Evolutionary conservation across 106 monocot species (phyloP), one percentile per base, ranked within the genome.

Genomic region (Xerophyta viscosa): DNA sequence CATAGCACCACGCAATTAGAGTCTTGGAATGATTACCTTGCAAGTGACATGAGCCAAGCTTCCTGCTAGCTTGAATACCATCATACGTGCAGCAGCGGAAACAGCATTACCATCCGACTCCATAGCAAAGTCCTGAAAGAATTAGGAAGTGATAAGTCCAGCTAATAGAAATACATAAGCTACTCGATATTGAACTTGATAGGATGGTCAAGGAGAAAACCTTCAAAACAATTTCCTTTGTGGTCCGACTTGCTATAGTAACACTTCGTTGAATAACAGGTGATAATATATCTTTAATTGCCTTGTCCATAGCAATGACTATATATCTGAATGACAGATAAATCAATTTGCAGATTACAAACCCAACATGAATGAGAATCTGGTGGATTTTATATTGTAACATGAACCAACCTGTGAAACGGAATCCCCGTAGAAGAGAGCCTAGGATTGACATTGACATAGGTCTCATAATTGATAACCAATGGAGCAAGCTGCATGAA

Each of bases 241-340:
- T 89, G 8, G 96, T 98, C 43, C 82, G 72, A 51, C 67, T 79
- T 49, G 96, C 89, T 55, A 98, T 98, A 26, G 89, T 89, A 45
- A 98, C 96, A 90, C 89, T 98, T 14, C 96, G 82, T 52, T 82
- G 81, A 61, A 98, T 89, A 74, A 98, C 86, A 69, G 89, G 82
- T 22, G 76, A 59, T 30, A 89, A 64, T 51, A 90, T 90, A 41
- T 98, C 96, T 56, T 60, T 65, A 18, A 90, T 73, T 23, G 96
- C 84, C 44, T 67, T 82, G 54, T 98, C 89, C 75, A 98, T 71
- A 20, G 96, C 89, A 57, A 62, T 14, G 25, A 8, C 52, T 33
- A 28, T 26, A 14, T 52, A 29, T 58, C 55, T 48, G 44, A 26
- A 60, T 24, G 39, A 56, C 27, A 52, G 13, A 46, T 53, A 28